phyloP scores from a whole-genome alignment of 306 rosid species.

The Calophaca sinica region DNA sequence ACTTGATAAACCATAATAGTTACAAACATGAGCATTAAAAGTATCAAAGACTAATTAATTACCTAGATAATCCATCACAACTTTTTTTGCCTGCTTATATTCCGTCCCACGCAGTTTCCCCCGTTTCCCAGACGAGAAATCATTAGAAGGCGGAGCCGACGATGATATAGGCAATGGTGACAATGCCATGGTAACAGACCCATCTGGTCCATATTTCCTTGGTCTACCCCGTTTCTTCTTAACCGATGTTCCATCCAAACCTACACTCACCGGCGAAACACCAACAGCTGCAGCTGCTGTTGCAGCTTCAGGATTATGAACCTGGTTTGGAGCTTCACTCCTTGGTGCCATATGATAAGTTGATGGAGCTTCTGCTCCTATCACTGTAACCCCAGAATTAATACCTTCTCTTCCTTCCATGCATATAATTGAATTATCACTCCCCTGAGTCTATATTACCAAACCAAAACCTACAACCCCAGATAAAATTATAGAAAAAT shows the following conservation, averaged over 20 bases:
- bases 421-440: constrained; percentile 46
- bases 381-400: constrained; percentile 76
- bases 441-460: constrained; percentile 23
- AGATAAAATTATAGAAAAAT: constrained; percentile 1
- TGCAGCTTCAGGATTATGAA: constrained; percentile 51
- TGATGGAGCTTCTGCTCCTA: constrained; percentile 88
- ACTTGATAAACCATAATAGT: constrained; percentile 36
- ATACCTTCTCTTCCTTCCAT: constrained; percentile 87
- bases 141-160: constrained; percentile 59
- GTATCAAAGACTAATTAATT: constrained; percentile 39
- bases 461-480: constrained; percentile 58
- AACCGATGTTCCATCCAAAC: constrained; percentile 55
- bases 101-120: constrained; percentile 67
- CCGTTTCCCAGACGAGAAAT: constrained; percentile 60
- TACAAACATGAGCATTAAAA: constrained; percentile 25
- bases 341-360: constrained; percentile 87
- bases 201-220: constrained; percentile 85
- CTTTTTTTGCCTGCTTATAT: constrained; percentile 65
- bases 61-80: constrained; percentile 67
- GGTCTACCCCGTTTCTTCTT: constrained; percentile 93
- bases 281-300: constrained; percentile 29
- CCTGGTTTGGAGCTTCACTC: constrained; percentile 62
- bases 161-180: constrained; percentile 76
- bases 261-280: constrained; percentile 60
- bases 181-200: constrained; percentile 78